phyloP scores from a whole-genome alignment of 192 early-diverging fungal species.

The Coemansia sp. region DNA sequence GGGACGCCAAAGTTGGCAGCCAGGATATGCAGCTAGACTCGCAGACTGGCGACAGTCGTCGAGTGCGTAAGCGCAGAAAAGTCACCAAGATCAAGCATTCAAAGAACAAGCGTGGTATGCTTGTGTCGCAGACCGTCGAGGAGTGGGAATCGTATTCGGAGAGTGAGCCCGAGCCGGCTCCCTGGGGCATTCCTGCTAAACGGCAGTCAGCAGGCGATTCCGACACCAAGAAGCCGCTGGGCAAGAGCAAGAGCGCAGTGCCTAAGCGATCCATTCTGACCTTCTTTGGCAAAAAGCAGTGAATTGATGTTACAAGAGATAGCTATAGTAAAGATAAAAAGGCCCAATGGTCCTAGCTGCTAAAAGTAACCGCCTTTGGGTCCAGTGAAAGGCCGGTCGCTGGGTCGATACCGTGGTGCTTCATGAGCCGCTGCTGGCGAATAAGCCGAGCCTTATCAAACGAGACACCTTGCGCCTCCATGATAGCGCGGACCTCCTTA shows the following conservation, averaged over 20 bases:
- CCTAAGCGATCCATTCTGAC: constrained; percentile 41
- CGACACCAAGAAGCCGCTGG: background rate
- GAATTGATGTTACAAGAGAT: background rate
- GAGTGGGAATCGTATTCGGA: constrained; percentile 53
- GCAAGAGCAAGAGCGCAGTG: constrained; percentile 19
- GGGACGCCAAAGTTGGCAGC: background rate
- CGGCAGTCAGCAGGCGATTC: constrained; percentile 3
- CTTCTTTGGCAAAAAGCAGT: constrained; percentile 48
- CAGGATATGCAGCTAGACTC: constrained; percentile 4
- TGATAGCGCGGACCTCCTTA: constrained; percentile 44
- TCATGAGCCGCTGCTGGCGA: constrained; percentile 45
- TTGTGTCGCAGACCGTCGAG: constrained; percentile 47
- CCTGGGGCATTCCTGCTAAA: constrained; percentile 4
- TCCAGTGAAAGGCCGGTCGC: constrained; percentile 47
- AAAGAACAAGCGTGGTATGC: constrained; percentile 51
- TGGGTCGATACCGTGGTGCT: constrained; percentile 45
- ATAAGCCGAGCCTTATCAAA: constrained; percentile 55
- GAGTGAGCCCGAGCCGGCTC: constrained; percentile 31
- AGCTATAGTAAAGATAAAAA: background rate
- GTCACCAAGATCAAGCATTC: constrained; percentile 44
- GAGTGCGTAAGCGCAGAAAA: constrained; percentile 51
- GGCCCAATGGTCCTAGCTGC: background rate
- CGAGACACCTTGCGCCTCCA: constrained; percentile 41
- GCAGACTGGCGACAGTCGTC: constrained; percentile 9
- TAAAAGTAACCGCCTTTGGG: constrained; percentile 50